Conservation (phyloP, 2,329 filamentous ascomycete genomes). For the Sporothrix brunneoviolacea region DNA sequence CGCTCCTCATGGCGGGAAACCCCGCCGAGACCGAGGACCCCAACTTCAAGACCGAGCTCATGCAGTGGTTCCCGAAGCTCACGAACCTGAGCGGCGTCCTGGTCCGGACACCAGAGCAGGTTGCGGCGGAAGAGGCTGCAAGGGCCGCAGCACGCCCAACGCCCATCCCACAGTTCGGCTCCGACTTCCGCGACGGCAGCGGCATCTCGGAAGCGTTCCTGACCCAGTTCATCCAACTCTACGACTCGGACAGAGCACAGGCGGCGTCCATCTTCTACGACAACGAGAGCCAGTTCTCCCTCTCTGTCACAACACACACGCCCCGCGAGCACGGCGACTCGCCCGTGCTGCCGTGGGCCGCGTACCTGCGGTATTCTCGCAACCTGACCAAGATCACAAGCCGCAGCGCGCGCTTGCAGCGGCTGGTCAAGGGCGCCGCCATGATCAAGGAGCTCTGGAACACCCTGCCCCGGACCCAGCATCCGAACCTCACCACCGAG, state of each 20-base stretch:
- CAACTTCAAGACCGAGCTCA: constrained; percentile 59
- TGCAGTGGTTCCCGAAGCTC: constrained; percentile 78
- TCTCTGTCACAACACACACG: constrained; percentile 60
- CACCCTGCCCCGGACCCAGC: constrained; percentile 62
- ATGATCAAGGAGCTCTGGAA: constrained; percentile 64
- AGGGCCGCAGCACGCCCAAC: constrained; percentile 36
- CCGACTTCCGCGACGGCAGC: constrained; percentile 67
- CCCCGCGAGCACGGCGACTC: constrained; percentile 39
- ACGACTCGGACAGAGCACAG: constrained; percentile 62
- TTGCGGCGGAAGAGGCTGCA: constrained; percentile 49
- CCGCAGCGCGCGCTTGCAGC: constrained; percentile 47
- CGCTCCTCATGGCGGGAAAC: constrained; percentile 71
- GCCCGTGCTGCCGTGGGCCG: constrained; percentile 56
- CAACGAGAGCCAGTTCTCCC: constrained; percentile 64
- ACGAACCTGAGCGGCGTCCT: constrained; percentile 68
- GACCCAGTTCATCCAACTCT: constrained; percentile 64
- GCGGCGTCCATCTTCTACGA: constrained; percentile 69
- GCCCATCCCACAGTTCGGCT: constrained; percentile 54
- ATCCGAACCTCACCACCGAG: constrained; percentile 63
- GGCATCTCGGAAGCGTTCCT: constrained; percentile 72
- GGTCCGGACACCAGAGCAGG: constrained; percentile 66
- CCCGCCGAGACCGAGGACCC: constrained; percentile 58
- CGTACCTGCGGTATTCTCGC: constrained; percentile 70
- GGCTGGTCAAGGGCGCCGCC: constrained; percentile 57
- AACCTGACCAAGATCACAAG: constrained; percentile 67